phyloP scores from a whole-genome alignment of 2,329 filamentous ascomycete genomes.

The Colletotrichum sidae region DNA sequence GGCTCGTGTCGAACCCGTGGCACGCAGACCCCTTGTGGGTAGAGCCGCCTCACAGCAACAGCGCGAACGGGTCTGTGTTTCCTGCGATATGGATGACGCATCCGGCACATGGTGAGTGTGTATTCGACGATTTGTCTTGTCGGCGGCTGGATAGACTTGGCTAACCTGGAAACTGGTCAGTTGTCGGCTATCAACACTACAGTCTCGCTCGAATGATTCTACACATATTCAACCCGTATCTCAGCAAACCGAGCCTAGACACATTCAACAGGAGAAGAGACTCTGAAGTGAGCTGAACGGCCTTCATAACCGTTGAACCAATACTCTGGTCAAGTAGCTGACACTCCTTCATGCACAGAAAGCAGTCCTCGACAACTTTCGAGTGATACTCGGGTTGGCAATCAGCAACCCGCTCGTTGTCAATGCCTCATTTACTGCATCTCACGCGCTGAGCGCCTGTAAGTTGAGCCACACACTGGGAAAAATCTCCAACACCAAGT shows the following conservation, averaged over 20 bases:
- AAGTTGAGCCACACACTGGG: slow-evolving; percentile 9
- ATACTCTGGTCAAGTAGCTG: too few species aligned
- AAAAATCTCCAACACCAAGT: not conserved
- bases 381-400: slow-evolving; percentile 41
- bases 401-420: slow-evolving; percentile 43
- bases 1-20: slow-evolving; percentile 41
- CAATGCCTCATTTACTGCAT: slow-evolving; percentile 43
- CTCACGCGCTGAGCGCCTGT: slow-evolving; percentile 43
- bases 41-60: slow-evolving; percentile 15
- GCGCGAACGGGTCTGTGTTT: slow-evolving; percentile 27
- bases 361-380: slow-evolving; percentile 40
- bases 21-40: slow-evolving; percentile 28
- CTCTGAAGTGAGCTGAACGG: slow-evolving; percentile 36
- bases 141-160: not conserved
- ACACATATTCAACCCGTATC: slow-evolving; percentile 51
- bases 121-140: not conserved
- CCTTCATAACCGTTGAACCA: too few species aligned
- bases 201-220: slow-evolving; percentile 53
- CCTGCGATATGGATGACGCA: slow-evolving; percentile 36
- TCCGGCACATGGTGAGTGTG: slow-evolving; percentile 1
- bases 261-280: slow-evolving; percentile 39
- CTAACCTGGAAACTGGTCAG: slow-evolving; percentile 24
- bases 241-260: slow-evolving; percentile 41
- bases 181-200: slow-evolving; percentile 53
- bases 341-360: slow-evolving; percentile 31